A percentile compares a stretch with the other conserved stretches of the same genome.
These are phyloP conservation scores for Pezicula rhizophila DNA, from an alignment of 2,329 filamentous ascomycete genomes.

Conservation along the genomic window DNA sequence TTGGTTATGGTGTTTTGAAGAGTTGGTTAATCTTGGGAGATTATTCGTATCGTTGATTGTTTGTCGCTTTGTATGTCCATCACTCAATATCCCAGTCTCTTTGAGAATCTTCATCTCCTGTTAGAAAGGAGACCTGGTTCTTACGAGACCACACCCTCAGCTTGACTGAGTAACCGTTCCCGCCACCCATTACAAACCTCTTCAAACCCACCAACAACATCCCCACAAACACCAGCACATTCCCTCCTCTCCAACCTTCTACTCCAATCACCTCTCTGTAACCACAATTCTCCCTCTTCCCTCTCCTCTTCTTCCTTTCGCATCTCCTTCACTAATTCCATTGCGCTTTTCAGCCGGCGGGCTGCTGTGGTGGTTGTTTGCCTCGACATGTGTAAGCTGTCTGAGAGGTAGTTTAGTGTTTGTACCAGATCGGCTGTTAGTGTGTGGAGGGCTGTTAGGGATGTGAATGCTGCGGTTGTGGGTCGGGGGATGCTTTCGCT, in stretches of 20 bases:
- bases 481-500: slow-evolving; percentile 62
- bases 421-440: slow-evolving; percentile 69
- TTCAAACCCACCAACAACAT: slow-evolving; percentile 89
- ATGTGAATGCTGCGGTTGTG: slow-evolving; percentile 56
- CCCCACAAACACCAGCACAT: slow-evolving; percentile 75
- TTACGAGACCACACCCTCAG: slow-evolving; percentile 25
- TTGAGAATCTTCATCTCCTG: neutral
- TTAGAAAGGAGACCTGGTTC: neutral
- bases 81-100: neutral
- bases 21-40: too few relatives aligned
- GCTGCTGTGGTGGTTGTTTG: slow-evolving; percentile 81
- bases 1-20: too few relatives aligned
- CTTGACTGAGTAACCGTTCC: slow-evolving; percentile 57
- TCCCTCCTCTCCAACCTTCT: slow-evolving; percentile 69
- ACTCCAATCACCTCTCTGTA: slow-evolving; percentile 79
- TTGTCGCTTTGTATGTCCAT: too few relatives aligned
- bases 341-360: slow-evolving; percentile 71
- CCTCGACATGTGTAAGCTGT: slow-evolving; percentile 89
- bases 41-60: too few relatives aligned
- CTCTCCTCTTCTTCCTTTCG: slow-evolving; percentile 73
- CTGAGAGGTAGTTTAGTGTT: slow-evolving; percentile 78
- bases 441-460: slow-evolving; percentile 61
- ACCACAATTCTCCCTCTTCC: slow-evolving; percentile 77
- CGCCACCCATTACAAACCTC: slow-evolving; percentile 83
- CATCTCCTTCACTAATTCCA: slow-evolving; percentile 81